phyloP scores from a whole-genome alignment of 2,329 filamentous ascomycete genomes.

The Chalaropsis thielavioides region DNA sequence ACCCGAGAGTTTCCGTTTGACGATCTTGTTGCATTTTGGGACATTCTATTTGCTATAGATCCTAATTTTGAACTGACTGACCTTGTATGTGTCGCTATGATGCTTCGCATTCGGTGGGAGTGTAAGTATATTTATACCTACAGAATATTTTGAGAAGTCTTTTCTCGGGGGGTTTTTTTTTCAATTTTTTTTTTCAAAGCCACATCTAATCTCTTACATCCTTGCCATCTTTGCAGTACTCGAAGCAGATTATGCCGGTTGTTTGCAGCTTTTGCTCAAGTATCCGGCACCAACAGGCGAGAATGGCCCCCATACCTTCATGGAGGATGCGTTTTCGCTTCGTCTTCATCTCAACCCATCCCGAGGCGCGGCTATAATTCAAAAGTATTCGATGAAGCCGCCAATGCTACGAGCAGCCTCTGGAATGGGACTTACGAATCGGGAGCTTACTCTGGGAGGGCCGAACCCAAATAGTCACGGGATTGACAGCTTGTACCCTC shows the following conservation, averaged over 20 bases:
- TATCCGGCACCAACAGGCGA: slow-evolving; percentile 56
- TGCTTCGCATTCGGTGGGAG: slow-evolving; percentile 81
- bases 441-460: slow-evolving; percentile 25
- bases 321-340: slow-evolving; percentile 71
- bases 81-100: slow-evolving; percentile 84
- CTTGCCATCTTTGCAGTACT: slow-evolving; percentile 42
- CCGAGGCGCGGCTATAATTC: slow-evolving; percentile 51
- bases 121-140: slow-evolving; percentile 36
- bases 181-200: background rate
- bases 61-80: slow-evolving; percentile 68
- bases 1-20: slow-evolving; percentile 86
- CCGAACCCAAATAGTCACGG: slow-evolving; percentile 20
- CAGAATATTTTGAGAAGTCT: background rate
- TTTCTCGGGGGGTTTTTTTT: no score
- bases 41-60: slow-evolving; percentile 78
- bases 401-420: slow-evolving; percentile 25
- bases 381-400: slow-evolving; percentile 51
- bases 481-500: slow-evolving; percentile 22
- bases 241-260: slow-evolving; percentile 74
- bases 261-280: slow-evolving; percentile 66
- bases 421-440: background rate
- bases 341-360: slow-evolving; percentile 46
- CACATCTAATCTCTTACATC: slow-evolving; percentile 19
- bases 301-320: slow-evolving; percentile 60
- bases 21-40: slow-evolving; percentile 74